A percentile compares a stretch with the other conserved stretches of the same genome.
phyloP scores from a whole-genome alignment of 345 rosid species.

The Moricandia arvensis region DNA sequence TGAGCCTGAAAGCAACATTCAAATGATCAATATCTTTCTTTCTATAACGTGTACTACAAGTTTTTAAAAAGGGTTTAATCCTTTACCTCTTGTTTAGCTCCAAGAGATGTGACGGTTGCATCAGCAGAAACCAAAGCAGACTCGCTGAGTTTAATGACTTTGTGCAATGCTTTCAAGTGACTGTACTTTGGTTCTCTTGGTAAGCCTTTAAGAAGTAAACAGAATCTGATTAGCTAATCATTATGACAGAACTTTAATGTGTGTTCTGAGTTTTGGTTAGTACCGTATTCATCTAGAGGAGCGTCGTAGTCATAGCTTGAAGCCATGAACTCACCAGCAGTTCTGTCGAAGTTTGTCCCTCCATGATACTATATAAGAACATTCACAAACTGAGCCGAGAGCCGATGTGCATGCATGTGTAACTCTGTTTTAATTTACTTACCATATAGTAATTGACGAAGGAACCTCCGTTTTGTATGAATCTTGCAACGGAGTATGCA shows the following conservation, averaged over 20 bases:
- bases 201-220: conserved; percentile 46
- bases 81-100: conserved; percentile 70
- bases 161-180: conserved; percentile 85
- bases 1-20: conserved; percentile 54
- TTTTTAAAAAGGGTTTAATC: background rate
- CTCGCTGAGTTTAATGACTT: conserved; percentile 78
- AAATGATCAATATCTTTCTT: conserved; percentile 4
- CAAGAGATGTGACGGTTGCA: conserved; percentile 58
- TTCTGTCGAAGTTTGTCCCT: conserved; percentile 89
- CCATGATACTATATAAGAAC: conserved; percentile 69
- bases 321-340: conserved; percentile 95
- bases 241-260: background rate
- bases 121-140: conserved; percentile 67
- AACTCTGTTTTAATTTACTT: conserved; percentile 13
- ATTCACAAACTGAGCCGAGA: background rate
- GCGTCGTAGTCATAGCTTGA: conserved; percentile 98
- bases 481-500: conserved; percentile 76
- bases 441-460: conserved; percentile 91
- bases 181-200: conserved; percentile 82
- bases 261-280: conserved; percentile 1
- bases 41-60: background rate
- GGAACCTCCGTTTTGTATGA: conserved; percentile 79
- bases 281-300: conserved; percentile 96
- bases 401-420: conserved; percentile 3
- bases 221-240: conserved; percentile 3